A percentile compares a stretch with the other conserved stretches of the same genome.
Conservation (phyloP, 2,329 filamentous ascomycete genomes). For the Neonectria magnoliae region DNA sequence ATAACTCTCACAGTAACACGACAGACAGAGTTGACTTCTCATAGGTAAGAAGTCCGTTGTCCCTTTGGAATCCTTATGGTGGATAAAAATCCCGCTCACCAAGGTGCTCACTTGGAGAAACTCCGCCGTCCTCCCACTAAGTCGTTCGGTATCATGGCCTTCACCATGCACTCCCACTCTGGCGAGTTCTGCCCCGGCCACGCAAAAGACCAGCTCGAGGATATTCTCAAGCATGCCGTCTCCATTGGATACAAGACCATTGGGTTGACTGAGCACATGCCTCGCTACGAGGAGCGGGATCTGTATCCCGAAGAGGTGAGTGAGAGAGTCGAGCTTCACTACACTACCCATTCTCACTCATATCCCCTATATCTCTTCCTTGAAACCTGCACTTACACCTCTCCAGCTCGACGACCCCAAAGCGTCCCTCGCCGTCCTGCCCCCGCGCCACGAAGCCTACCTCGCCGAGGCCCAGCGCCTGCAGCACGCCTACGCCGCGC, state of each 20-base stretch:
- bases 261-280: constrained; percentile 95
- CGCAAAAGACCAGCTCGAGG: constrained; percentile 85
- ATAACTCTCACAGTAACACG: not conserved
- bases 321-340: too few species aligned
- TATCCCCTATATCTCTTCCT: not conserved
- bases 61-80: not conserved
- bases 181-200: constrained; percentile 96
- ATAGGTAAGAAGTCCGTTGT: not conserved
- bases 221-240: constrained; percentile 83
- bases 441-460: constrained; percentile 74
- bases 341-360: too few species aligned
- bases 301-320: constrained; percentile 88
- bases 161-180: constrained; percentile 97
- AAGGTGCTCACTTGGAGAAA: not conserved
- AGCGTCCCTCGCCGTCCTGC: constrained; percentile 59
- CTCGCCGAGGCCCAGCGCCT: constrained; percentile 79
- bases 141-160: constrained; percentile 73
- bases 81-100: not conserved
- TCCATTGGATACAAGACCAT: constrained; percentile 82
- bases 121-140: not conserved
- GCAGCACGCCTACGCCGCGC: constrained; percentile 71
- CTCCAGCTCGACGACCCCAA: constrained; percentile 60
- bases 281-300: constrained; percentile 76
- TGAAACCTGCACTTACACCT: constrained; percentile 12
- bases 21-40: not conserved